A percentile compares a stretch with the other conserved stretches of the same genome.
Conservation (phyloP, 78 protist species). For the Dictyostelium intermedium region DNA sequence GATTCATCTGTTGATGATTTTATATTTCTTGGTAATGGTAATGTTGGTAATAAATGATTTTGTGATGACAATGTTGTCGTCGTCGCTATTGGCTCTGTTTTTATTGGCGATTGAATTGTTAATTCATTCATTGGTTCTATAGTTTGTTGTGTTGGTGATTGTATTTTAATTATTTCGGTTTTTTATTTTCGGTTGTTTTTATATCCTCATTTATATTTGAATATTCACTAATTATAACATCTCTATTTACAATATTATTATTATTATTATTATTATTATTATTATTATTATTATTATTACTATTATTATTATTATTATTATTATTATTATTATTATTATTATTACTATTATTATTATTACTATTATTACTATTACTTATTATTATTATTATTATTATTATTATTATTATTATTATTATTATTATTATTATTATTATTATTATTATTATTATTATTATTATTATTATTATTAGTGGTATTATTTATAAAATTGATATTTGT, state of each 20-base stretch:
- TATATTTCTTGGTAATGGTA: not conserved
- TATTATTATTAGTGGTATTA: not conserved
- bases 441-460: not conserved
- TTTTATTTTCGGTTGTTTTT: not conserved
- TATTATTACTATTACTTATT: no score
- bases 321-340: not conserved
- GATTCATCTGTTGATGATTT: not conserved
- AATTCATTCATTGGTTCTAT: not conserved
- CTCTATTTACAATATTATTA: not conserved
- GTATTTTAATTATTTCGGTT: not conserved
- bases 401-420: constrained; percentile 4
- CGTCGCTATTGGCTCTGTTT: not conserved
- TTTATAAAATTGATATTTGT: not conserved
- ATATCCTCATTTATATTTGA: not conserved
- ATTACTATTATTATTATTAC: no score
- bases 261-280: constrained; percentile 4
- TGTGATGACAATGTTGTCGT: not conserved
- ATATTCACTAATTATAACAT: not conserved
- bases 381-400: constrained; percentile 3
- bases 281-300: no score
- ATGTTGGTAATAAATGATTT: not conserved
- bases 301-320: not conserved
- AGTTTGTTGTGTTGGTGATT: not conserved
- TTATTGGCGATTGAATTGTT: not conserved
- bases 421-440: constrained; percentile 2